Evolutionary conservation across 2,329 filamentous ascomycete genomes (phyloP), one percentile per base, ranked within the genome.

Genomic region (Alternaria consortialis): DNA sequence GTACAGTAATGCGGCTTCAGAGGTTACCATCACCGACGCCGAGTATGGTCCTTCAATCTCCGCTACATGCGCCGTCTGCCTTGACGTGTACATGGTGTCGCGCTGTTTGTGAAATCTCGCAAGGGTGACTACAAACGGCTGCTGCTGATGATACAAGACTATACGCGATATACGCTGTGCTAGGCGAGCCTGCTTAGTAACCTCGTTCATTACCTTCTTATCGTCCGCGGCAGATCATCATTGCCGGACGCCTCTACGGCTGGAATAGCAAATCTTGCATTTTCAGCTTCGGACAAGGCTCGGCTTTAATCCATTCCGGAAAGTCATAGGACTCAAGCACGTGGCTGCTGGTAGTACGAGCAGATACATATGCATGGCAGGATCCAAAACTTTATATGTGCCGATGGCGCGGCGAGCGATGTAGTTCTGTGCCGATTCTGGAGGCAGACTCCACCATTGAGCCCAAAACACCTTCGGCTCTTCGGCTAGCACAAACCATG

Each of bases 401-500:
- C 63, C 56, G 39, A 65, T 56, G 42, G 72, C 70, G 23, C 66
- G 64, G 60, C 74, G 69, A 31, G 74, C 72, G 36, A 76, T 74
- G 59, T 74, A 66, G 53, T 74, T 65, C 51, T 44, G 17, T 7
- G 64, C 53, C 2, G 43, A 20, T 23, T 62, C 58, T 15, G 55
- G 50, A 37, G 62, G 53, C 5, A 74, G 47, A 7, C 46, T 58
- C 70, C 73, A 74, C 73, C 75, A 77, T 43, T 77, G 73, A 13
- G 71, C 56, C 72, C 73, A 75, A 54, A 76, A 78, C 3, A 76
- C 56, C 29, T 69, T 63, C 1, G 72, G 72, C 1, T 74, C 74
- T 63, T 76, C 68, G 13, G 69, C 56, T 34, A 78, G 63, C 5
- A 77, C 60, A 51, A 72, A 77, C 73, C 74, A 78, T 3, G 74